These are phyloP conservation scores for Trichosanthes cucumerina DNA, from an alignment of 306 rosid species.

Conservation along the genomic window DNA sequence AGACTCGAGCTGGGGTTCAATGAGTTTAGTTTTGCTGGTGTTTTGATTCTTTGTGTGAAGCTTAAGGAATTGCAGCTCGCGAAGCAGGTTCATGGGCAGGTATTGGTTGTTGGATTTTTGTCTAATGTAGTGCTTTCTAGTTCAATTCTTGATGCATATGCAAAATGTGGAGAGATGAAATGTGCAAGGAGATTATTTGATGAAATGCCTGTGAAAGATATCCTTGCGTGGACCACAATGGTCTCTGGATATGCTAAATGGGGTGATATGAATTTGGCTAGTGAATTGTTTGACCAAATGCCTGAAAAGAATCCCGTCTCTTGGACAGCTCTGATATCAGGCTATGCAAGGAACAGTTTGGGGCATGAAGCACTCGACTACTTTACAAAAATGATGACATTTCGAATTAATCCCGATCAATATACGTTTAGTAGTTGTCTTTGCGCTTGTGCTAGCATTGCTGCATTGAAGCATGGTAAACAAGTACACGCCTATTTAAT, in stretches of 20 bases:
- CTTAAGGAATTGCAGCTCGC: constrained; percentile 40
- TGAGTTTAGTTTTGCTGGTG: constrained; percentile 63
- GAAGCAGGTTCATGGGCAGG: constrained; percentile 77
- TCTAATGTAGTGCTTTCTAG: constrained; percentile 60
- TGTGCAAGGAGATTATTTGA: background rate
- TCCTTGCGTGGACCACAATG: constrained; percentile 62
- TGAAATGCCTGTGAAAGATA: constrained; percentile 22
- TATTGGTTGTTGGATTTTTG: constrained; percentile 54
- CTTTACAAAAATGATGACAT: constrained; percentile 45
- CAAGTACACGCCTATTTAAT: constrained; percentile 54
- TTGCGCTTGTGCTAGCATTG: constrained; percentile 56
- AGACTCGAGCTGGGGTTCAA: constrained; percentile 43
- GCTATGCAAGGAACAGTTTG: constrained; percentile 52
- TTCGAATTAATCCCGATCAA: constrained; percentile 56
- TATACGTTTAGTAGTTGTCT: constrained; percentile 71
- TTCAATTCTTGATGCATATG: constrained; percentile 47
- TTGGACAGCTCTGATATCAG: constrained; percentile 72
- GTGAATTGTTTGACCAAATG: constrained; percentile 51
- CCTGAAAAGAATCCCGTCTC: constrained; percentile 49
- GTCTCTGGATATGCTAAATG: constrained; percentile 59
- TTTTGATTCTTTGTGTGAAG: constrained; percentile 63
- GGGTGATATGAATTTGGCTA: constrained; percentile 55
- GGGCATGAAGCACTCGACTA: constrained; percentile 63
- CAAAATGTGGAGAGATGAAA: background rate
- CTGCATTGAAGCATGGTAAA: constrained; percentile 59